phyloP scores from a whole-genome alignment of 2,329 filamentous ascomycete genomes.

The Phaeomoniella chlamydospora region DNA sequence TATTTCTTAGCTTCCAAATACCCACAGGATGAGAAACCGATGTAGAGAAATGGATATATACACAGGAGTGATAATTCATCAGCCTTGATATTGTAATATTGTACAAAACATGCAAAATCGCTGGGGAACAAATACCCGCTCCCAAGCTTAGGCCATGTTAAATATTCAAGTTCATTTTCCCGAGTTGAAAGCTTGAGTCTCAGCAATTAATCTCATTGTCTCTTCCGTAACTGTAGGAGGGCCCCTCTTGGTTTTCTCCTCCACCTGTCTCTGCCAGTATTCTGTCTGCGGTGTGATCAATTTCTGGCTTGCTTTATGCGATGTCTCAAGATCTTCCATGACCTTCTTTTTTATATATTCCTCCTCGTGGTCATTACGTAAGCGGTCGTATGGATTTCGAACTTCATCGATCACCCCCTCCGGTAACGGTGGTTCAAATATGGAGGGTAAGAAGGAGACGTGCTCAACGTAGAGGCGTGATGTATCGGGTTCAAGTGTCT shows the following conservation, averaged over 20 bases:
- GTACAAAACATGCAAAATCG: too few relatives aligned
- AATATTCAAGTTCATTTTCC: too few relatives aligned
- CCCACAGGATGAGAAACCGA: too few relatives aligned
- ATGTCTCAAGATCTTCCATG: slow-evolving; percentile 37
- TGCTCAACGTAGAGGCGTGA: slow-evolving; percentile 60
- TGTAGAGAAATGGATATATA: too few relatives aligned
- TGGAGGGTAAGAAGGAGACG: slow-evolving; percentile 61
- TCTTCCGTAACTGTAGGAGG: slow-evolving; percentile 10
- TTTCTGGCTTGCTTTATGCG: slow-evolving; percentile 26
- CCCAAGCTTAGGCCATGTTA: too few relatives aligned
- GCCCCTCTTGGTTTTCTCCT: slow-evolving; percentile 20
- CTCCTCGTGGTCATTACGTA: slow-evolving; percentile 65
- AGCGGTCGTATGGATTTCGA: slow-evolving; percentile 66
- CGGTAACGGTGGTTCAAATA: slow-evolving; percentile 68
- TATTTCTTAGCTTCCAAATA: too few relatives aligned
- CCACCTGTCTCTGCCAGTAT: slow-evolving; percentile 18
- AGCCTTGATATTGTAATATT: too few relatives aligned
- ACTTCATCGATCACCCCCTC: slow-evolving; percentile 68
- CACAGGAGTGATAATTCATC: too few relatives aligned
- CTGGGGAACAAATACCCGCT: too few relatives aligned
- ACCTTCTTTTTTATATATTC: slow-evolving; percentile 56
- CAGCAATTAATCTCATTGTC: slow-evolving; percentile 1
- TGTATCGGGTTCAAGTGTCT: slow-evolving; percentile 55
- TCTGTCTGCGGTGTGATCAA: slow-evolving; percentile 34
- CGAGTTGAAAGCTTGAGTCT: background rate